These are phyloP conservation scores for Pulveroboletus sp. DNA, from an alignment of 768 basidiomycete species.

Conservation along the genomic window DNA sequence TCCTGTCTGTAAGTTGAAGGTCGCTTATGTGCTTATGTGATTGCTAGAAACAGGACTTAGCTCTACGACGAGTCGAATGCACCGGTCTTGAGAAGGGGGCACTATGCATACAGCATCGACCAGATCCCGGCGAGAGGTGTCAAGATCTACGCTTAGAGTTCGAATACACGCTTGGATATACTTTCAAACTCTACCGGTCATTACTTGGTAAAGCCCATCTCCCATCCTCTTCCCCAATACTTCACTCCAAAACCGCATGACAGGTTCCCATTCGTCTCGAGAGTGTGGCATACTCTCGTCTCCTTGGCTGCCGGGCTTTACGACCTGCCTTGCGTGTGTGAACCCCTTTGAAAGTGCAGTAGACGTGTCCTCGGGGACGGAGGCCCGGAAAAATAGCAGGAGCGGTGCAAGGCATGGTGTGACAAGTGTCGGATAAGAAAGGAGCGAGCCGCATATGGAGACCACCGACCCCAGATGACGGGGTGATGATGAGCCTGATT, in stretches of 20 bases:
- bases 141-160: neutral
- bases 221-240: slow-evolving; percentile 50
- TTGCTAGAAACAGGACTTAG: neutral
- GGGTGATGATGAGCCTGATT: slow-evolving; percentile 1
- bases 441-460: slow-evolving; percentile 64
- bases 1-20: neutral
- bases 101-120: neutral
- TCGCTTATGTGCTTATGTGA: too few relatives aligned
- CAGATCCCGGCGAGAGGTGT: neutral
- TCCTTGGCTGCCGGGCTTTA: slow-evolving; percentile 29
- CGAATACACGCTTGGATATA: neutral
- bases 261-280: slow-evolving; percentile 72
- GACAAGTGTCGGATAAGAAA: slow-evolving; percentile 69
- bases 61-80: too few relatives aligned
- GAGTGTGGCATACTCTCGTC: slow-evolving; percentile 70
- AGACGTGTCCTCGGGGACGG: slow-evolving; percentile 43
- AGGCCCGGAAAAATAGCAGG: slow-evolving; percentile 51
- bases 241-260: slow-evolving; percentile 88
- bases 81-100: neutral
- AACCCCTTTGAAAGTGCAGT: slow-evolving; percentile 61
- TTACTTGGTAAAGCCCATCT: slow-evolving; percentile 66
- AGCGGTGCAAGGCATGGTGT: slow-evolving; percentile 54
- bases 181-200: slow-evolving; percentile 32
- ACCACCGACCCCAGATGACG: slow-evolving; percentile 61
- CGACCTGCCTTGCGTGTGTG: slow-evolving; percentile 43